Base-by-base conservation (phyloP, 345 rosid genomes). In the Adansonia digitata region DNA sequence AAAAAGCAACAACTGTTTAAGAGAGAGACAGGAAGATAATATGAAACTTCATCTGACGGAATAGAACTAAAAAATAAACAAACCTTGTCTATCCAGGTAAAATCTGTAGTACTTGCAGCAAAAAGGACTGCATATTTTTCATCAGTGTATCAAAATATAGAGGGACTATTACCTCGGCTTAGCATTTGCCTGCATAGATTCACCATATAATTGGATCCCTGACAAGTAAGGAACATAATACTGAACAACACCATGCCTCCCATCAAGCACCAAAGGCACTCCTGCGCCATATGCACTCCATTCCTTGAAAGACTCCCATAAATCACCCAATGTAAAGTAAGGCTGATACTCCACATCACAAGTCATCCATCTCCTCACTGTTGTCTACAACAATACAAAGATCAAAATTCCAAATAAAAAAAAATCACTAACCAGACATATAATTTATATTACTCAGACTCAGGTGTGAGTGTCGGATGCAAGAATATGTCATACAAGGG, bases 281-380 rank as follows among this genome's bases (percentile, higher is more conserved):
- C 97, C 97, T 13, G 85, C 87, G 8, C 97, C 97, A 76, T 90
- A 90, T 12, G 94, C 97, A 85, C 94, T 90, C 89, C 93, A 90
- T 84, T 92, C 97, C 43, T 81, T 79, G 49, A 92, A 91, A 7
- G 92, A 88, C 65, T 88, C 94, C 97, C 97, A 91, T 10, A 91
- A 74, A 90, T 91, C 94, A 2, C 86, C 91, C 69, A 91, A 86
- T 53, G 85, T 79, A 83, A 88, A 91, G 72, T 88, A 89, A 2
- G 77, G 76, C 60, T 79, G 83, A 65, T 63, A 69, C 45, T 88
- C 86, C 72, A 48, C 55, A 65, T 82, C 86, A 77, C 80, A 77
- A 1, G 86, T 83, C 78, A 67, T 81, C 80, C 77, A 73, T 4
- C 85, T 84, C 69, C 84, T 72, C 74, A 84, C 22, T 3, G 81